Percentiles rank a stretch among this genome's conserved stretches.
phyloP scores from a whole-genome alignment of 2,329 filamentous ascomycete species.

The Fonsecaea nubica region DNA sequence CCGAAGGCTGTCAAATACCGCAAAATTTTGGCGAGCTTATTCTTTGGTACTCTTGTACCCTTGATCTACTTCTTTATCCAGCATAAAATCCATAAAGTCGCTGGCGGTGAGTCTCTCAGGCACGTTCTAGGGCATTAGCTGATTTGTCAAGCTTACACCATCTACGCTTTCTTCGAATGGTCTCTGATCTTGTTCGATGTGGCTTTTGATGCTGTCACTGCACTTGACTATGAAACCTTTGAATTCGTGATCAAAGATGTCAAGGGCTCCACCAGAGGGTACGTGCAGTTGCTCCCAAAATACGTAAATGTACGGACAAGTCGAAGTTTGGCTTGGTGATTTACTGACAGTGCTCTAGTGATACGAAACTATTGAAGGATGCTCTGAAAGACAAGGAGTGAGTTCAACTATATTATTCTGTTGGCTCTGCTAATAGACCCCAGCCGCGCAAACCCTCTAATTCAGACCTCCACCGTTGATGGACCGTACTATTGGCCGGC shows the following conservation, averaged over 20 bases:
- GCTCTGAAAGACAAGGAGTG: slow-evolving; percentile 75
- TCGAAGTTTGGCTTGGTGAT: slow-evolving; percentile 44
- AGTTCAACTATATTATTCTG: slow-evolving; percentile 49
- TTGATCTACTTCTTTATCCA: slow-evolving; percentile 98
- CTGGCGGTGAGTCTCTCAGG: slow-evolving; percentile 73
- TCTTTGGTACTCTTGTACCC: slow-evolving; percentile 89
- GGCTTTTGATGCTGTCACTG: slow-evolving; percentile 92
- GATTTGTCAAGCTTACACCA: slow-evolving; percentile 79
- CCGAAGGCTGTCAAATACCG: slow-evolving; percentile 82
- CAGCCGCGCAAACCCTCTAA: slow-evolving; percentile 78
- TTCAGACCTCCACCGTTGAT: slow-evolving; percentile 66
- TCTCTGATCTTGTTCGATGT: slow-evolving; percentile 92
- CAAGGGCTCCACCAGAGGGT: slow-evolving; percentile 93
- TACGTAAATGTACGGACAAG: slow-evolving; percentile 69
- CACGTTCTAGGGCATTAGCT: slow-evolving; percentile 6
- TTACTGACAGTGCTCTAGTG: slow-evolving; percentile 53
- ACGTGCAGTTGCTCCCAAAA: slow-evolving; percentile 93
- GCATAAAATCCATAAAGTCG: slow-evolving; percentile 92
- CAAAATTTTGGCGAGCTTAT: slow-evolving; percentile 80
- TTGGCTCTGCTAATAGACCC: slow-evolving; percentile 43
- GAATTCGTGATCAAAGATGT: slow-evolving; percentile 88
- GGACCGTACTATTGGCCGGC: slow-evolving; percentile 75
- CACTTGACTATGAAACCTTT: slow-evolving; percentile 86
- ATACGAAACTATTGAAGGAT: slow-evolving; percentile 55
- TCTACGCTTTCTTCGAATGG: slow-evolving; percentile 98